Evolutionary conservation across 306 rosid genomes (phyloP), one percentile per base, ranked within the genome.

Genomic region (Cucumis sativus): DNA sequence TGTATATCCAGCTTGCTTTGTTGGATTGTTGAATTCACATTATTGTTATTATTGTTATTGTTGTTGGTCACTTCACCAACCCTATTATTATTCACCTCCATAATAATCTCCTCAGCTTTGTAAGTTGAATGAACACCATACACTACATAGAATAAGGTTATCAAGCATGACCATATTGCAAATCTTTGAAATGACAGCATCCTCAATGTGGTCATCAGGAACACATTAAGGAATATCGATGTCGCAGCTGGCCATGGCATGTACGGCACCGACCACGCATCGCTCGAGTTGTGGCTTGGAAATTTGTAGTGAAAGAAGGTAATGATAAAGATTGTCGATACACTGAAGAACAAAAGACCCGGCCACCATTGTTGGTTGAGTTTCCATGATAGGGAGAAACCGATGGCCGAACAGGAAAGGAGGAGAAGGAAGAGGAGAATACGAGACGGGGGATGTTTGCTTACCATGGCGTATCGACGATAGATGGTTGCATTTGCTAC

Each of bases 171-270:
- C 97, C 97, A 92, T 6, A 95, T 56, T 21, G 82, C 97, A 78
- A 95, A 90, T 18, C 97, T 83, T 80, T 88, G 89, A 7, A 90
- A 89, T 41, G 98, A 82, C 33, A 85, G 41, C 14, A 64, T 25
- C 58, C 86, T 90, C n/a, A 95, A 80, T 0, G 88, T 88, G 7
- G 92, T 83, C 89, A 92, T 88, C 62, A 92, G 96, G 78, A 92
- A 95, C 23, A 90, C 83, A 79, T 92, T 95, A 3, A 95, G 96
- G 83, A 86, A 89, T 57, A 95, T 86, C 30, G 98, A 92, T 21
- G 89, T 65, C 5, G 92, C 83, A 4, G 98, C 87, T 35, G 96
- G 97, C 98, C 97, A 95, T 7, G 98, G 98, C 98, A 94, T 94
- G 74, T 85, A 84, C 0, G 97, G 98, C 54, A 94, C 93, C 35